phyloP scores from a whole-genome alignment of 495 filamentous ascomycete species.

The Talaromyces adpressus region DNA sequence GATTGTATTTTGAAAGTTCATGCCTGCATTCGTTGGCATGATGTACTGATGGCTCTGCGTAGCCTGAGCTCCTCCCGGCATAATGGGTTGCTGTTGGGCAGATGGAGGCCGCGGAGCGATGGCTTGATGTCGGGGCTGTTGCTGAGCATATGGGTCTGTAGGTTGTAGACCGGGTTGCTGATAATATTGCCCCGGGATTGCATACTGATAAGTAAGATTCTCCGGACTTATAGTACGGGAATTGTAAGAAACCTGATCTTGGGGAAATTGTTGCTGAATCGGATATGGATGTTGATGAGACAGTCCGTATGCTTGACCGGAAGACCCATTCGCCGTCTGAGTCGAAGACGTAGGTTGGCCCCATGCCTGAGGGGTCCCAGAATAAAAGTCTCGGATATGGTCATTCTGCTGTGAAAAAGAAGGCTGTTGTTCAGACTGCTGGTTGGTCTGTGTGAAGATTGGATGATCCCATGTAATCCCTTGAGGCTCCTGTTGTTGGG shows the following conservation, averaged over 20 bases:
- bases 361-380: slow-evolving; percentile 30
- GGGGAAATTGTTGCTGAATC: slow-evolving; percentile 24
- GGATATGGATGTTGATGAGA: slow-evolving; percentile 24
- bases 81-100: not conserved
- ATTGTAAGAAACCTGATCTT: slow-evolving; percentile 30
- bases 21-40: slow-evolving; percentile 8
- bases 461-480: slow-evolving; percentile 32
- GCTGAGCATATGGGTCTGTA: slow-evolving; percentile 11
- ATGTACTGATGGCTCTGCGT: slow-evolving; percentile 6
- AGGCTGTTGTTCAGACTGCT: slow-evolving; percentile 13
- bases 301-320: slow-evolving; percentile 19
- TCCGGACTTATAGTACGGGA: slow-evolving; percentile 22
- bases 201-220: slow-evolving; percentile 25
- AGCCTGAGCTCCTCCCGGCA: not conserved
- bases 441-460: slow-evolving; percentile 24
- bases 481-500: slow-evolving; percentile 17
- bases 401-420: slow-evolving; percentile 16
- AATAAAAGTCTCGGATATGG: slow-evolving; percentile 27
- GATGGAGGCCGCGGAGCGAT: slow-evolving; percentile 4
- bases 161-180: slow-evolving; percentile 10
- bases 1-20: slow-evolving; percentile 29
- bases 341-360: slow-evolving; percentile 19
- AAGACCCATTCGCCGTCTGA: slow-evolving; percentile 18
- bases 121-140: slow-evolving; percentile 12
- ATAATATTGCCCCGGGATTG: slow-evolving; percentile 27